Evolutionary conservation across 2,329 filamentous ascomycete species (phyloP).

Genomic region (Phyllosticta ampelicida): DNA sequence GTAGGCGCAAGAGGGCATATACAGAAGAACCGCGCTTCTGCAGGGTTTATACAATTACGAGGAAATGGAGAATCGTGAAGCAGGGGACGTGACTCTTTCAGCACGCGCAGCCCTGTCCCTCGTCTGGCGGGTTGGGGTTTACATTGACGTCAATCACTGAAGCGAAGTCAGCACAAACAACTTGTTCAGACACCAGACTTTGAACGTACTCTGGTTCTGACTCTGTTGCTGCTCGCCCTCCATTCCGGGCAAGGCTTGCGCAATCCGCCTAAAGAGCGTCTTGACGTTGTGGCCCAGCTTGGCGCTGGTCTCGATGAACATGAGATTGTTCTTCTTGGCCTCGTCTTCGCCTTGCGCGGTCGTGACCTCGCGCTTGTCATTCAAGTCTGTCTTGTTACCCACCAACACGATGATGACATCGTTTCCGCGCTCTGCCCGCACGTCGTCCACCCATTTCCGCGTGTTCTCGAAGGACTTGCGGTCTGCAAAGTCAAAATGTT

Average conservation of each 20-base stretch:
- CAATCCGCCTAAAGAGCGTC: slow-evolving; percentile 93
- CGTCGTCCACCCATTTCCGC: slow-evolving; percentile 98
- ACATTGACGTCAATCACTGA: slow-evolving; percentile 91
- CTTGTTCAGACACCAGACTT: background rate
- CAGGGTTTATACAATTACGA: slow-evolving; percentile 6
- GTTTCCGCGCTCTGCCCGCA: slow-evolving; percentile 89
- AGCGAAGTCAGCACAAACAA: slow-evolving; percentile 17
- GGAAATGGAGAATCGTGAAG: slow-evolving; percentile 5
- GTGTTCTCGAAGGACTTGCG: slow-evolving; percentile 98
- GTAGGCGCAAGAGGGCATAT: slow-evolving; percentile 9
- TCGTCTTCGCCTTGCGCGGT: slow-evolving; percentile 95
- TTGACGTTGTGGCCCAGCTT: slow-evolving; percentile 98
- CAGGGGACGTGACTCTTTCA: slow-evolving; percentile 13
- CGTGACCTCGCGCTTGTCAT: slow-evolving; percentile 96
- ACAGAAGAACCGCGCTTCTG: slow-evolving; percentile 9
- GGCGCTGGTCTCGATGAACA: slow-evolving; percentile 98
- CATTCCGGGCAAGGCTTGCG: slow-evolving; percentile 95
- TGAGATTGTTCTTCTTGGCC: slow-evolving; percentile 92
- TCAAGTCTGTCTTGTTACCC: slow-evolving; percentile 98
- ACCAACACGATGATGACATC: slow-evolving; percentile 98
- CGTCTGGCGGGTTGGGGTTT: slow-evolving; percentile 43
- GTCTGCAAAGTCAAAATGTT: slow-evolving; percentile 37
- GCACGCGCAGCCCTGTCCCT: slow-evolving; percentile 23
- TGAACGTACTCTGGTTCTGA: slow-evolving; percentile 64
- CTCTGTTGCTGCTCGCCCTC: slow-evolving; percentile 75